phyloP scores from a whole-genome alignment of 2,329 filamentous ascomycete species.

The Tolypocladium tundrense region DNA sequence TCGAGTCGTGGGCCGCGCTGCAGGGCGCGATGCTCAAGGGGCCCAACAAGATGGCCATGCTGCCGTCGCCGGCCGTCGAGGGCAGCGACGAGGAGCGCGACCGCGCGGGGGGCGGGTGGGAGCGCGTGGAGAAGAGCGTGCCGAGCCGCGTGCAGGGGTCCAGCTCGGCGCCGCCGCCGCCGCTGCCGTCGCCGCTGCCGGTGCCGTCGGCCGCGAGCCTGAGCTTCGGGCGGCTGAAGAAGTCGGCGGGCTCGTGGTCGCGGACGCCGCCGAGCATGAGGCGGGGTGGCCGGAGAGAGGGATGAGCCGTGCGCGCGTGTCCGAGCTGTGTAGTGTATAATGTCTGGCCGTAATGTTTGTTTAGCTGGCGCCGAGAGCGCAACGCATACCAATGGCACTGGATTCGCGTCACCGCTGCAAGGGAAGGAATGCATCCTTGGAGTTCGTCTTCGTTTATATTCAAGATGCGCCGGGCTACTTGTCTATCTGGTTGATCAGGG shows the following conservation, averaged over 20 bases:
- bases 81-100: constrained; percentile 17
- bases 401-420: no score
- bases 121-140: constrained; percentile 14
- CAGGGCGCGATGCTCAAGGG: constrained; percentile 26
- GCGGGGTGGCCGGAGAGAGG: constrained; percentile 19
- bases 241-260: constrained; percentile 35
- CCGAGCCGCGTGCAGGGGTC: constrained; percentile 11
- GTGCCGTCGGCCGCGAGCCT: constrained; percentile 29
- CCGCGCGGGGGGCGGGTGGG: constrained; percentile 12
- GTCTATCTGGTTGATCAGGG: constrained; percentile 11
- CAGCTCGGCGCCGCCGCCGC: constrained; percentile 12
- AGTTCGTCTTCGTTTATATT: no score
- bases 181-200: constrained; percentile 12
- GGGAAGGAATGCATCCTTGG: neutral
- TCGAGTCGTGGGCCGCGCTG: constrained; percentile 50
- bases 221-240: constrained; percentile 40
- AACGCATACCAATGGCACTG: neutral
- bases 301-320: neutral
- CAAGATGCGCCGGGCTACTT: neutral
- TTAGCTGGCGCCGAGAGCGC: neutral
- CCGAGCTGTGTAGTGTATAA: neutral
- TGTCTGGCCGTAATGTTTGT: neutral
- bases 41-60: constrained; percentile 8
- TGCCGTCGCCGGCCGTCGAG: constrained; percentile 19
- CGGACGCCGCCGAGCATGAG: constrained; percentile 29